These are phyloP conservation scores for Mollisiaceae sp. DNA, from an alignment of 2,329 filamentous ascomycete species.

Conservation along the genomic window DNA sequence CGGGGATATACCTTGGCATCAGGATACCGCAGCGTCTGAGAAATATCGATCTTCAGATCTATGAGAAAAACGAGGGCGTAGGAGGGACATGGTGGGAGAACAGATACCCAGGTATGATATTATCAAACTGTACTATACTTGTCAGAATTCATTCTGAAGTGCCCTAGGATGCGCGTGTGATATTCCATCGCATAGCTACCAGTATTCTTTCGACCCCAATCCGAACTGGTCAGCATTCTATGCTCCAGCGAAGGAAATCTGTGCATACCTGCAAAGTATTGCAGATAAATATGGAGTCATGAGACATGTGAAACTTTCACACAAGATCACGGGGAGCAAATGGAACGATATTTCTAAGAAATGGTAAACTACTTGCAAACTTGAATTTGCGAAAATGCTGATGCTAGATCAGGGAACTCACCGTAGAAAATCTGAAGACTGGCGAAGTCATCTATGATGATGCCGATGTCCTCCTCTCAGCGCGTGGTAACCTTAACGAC, in stretches of 20 bases:
- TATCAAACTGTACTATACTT: too few species aligned
- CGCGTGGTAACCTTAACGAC: slow-evolving; percentile 69
- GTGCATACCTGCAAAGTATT: slow-evolving; percentile 67
- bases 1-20: slow-evolving; percentile 42
- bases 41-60: slow-evolving; percentile 47
- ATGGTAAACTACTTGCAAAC: slow-evolving; percentile 43
- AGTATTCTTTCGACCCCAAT: slow-evolving; percentile 71
- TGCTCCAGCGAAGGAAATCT: slow-evolving; percentile 70
- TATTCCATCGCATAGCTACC: slow-evolving; percentile 58
- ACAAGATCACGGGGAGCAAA: slow-evolving; percentile 57
- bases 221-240: slow-evolving; percentile 72
- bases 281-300: slow-evolving; percentile 70
- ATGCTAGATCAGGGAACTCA: slow-evolving; percentile 48
- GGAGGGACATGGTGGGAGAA: slow-evolving; percentile 62
- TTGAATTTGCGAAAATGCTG: slow-evolving; percentile 5
- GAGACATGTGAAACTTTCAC: slow-evolving; percentile 58
- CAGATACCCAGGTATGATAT: slow-evolving; percentile 42
- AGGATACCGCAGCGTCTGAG: slow-evolving; percentile 39
- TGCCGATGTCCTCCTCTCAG: slow-evolving; percentile 66
- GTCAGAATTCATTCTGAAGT: not conserved
- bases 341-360: slow-evolving; percentile 59
- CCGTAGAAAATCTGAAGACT: slow-evolving; percentile 47
- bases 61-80: slow-evolving; percentile 60
- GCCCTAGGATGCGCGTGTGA: slow-evolving; percentile 32
- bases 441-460: slow-evolving; percentile 50